Percentiles rank a stretch among this genome's conserved stretches.
These are phyloP conservation scores for Salinomyces thailandicus DNA, from an alignment of 2,329 filamentous ascomycete genomes.

Conservation along the genomic window DNA sequence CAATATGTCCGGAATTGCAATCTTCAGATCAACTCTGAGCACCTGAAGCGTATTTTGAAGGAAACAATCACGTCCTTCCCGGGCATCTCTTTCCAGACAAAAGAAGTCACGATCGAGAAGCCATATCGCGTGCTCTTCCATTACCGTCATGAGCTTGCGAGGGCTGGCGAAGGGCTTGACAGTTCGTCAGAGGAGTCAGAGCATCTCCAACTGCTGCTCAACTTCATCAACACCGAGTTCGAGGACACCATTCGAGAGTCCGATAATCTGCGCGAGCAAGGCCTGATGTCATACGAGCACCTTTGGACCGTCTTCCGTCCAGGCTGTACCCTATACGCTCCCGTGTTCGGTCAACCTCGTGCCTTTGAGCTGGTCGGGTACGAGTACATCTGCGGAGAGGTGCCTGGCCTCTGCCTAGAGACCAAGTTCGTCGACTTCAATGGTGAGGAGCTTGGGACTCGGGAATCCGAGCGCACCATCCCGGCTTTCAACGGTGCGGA, in stretches of 20 bases:
- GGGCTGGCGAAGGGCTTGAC: slow-evolving; percentile 12
- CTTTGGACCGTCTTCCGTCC: slow-evolving; percentile 38
- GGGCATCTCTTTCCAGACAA: slow-evolving; percentile 22
- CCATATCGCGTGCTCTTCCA: slow-evolving; percentile 22
- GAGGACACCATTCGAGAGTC: slow-evolving; percentile 23
- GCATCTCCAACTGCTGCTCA: slow-evolving; percentile 25
- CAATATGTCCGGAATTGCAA: slow-evolving; percentile 13
- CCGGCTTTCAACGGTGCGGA: slow-evolving; percentile 14
- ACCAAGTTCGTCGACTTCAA: slow-evolving; percentile 27
- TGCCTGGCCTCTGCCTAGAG: slow-evolving; percentile 18
- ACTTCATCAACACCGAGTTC: slow-evolving; percentile 19
- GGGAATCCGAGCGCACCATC: slow-evolving; percentile 8
- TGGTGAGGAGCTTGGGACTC: slow-evolving; percentile 21
- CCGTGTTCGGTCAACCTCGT: slow-evolving; percentile 21
- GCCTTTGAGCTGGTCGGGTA: slow-evolving; percentile 22
- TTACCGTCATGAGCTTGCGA: slow-evolving; percentile 20
- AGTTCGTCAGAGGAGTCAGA: slow-evolving; percentile 21
- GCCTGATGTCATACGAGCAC: slow-evolving; percentile 27
- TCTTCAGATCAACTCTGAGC: slow-evolving; percentile 21
- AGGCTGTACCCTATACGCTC: slow-evolving; percentile 17
- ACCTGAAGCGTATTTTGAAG: slow-evolving; percentile 22
- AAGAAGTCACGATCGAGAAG: slow-evolving; percentile 19
- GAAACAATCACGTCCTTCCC: slow-evolving; percentile 17
- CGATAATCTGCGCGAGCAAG: slow-evolving; percentile 19
- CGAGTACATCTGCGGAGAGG: slow-evolving; percentile 15